A percentile compares a stretch with the other conserved stretches of the same genome.
phyloP scores from a whole-genome alignment of 768 basidiomycete genomes.

The Asterophora parasitica region DNA sequence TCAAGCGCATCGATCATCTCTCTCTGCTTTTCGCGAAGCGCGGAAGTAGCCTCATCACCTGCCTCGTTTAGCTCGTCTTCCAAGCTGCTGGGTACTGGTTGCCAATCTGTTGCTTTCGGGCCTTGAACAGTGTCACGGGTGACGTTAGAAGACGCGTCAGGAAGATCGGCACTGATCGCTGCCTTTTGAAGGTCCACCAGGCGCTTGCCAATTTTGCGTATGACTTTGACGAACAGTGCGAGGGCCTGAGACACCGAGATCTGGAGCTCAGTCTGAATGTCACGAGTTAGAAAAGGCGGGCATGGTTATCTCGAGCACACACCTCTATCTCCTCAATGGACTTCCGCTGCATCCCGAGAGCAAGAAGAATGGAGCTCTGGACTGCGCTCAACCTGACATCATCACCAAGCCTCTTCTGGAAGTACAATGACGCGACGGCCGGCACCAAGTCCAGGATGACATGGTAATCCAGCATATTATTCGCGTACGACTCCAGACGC shows the following conservation, averaged over 20 bases:
- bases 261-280: constrained; percentile 63
- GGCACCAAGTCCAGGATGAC: constrained; percentile 92
- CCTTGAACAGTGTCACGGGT: constrained; percentile 5
- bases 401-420: constrained; percentile 64
- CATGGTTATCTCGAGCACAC: constrained; percentile 13
- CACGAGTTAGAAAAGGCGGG: neutral
- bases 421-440: constrained; percentile 74
- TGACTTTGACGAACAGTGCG: constrained; percentile 86
- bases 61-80: constrained; percentile 75
- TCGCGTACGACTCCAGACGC: constrained; percentile 91
- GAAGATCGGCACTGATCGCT: constrained; percentile 63
- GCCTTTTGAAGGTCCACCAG: constrained; percentile 77
- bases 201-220: constrained; percentile 77
- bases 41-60: constrained; percentile 65
- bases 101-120: constrained; percentile 28
- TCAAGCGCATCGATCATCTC: constrained; percentile 88
- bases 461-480: constrained; percentile 95
- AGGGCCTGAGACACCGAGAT: constrained; percentile 84
- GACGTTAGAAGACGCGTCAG: constrained; percentile 31
- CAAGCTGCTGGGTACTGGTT: constrained; percentile 41
- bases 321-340: constrained; percentile 87
- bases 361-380: constrained; percentile 87
- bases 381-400: constrained; percentile 76
- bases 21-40: constrained; percentile 70
- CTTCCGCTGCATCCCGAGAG: constrained; percentile 87